These are phyloP conservation scores for Lentinula detonsa DNA, from an alignment of 768 basidiomycete genomes.

Conservation along the genomic window DNA sequence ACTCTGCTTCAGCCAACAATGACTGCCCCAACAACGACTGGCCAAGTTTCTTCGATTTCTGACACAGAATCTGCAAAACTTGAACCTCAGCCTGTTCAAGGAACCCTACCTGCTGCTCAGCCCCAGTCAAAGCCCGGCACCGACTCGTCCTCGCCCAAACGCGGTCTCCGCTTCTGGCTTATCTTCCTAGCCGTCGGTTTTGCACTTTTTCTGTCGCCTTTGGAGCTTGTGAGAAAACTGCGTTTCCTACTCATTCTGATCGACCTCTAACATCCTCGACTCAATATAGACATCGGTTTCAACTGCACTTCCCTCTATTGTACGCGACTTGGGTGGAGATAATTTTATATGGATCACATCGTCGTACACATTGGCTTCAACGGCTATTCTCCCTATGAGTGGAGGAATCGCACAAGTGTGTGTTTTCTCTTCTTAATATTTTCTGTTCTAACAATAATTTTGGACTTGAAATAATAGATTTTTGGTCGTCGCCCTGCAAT, in stretches of 20 bases:
- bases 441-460: background rate
- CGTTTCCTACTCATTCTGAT: background rate
- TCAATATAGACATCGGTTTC: constrained; percentile 14
- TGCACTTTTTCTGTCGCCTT: constrained; percentile 22
- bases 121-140: background rate
- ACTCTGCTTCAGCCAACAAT: background rate
- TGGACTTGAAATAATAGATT: background rate
- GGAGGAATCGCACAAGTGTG: constrained; percentile 24
- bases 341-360: constrained; percentile 21
- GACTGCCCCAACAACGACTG: background rate
- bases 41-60: background rate
- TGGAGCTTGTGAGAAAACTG: constrained; percentile 15
- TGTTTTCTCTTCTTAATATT: background rate
- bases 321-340: constrained; percentile 18
- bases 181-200: constrained; percentile 21
- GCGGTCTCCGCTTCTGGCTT: constrained; percentile 21
- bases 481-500: background rate
- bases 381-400: constrained; percentile 24
- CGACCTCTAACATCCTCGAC: background rate
- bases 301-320: constrained; percentile 25
- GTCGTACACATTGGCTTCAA: constrained; percentile 19
- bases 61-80: background rate
- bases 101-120: background rate
- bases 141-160: background rate
- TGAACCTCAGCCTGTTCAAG: background rate